Evolutionary conservation across 225 moss, liverwort and hornwort species (phyloP), one percentile per base, ranked within the genome.

Genomic region (Bryoerythrophyllum caledonicum): DNA sequence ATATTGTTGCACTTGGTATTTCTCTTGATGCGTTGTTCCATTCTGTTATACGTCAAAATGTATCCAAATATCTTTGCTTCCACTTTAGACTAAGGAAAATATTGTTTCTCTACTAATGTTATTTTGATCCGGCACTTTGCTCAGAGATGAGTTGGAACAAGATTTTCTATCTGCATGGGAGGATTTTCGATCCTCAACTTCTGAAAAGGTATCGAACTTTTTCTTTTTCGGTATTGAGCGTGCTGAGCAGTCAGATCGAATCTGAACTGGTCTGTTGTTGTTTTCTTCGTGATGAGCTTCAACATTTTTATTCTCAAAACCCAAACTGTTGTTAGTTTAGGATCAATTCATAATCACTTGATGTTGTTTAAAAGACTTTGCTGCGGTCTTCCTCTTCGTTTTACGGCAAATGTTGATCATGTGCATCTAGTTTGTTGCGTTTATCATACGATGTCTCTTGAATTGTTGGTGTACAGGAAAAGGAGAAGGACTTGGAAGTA

Each of bases 401-500:
- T 38, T 17, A 26, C 26, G 37, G 0, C 17, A n/a, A 38, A 57
- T 70, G 25, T 38, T 40, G 24, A 8, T 57, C 51, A 27, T 49
- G 24, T 43, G 12, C 19, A 26, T 54, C 64, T 37, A 26, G 11
- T 32, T 41, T 37, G 20, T 41, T 67, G 43, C 20, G 28, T 16
- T 6, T 13, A 41, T 75, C 16, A 32, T 58, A 17, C 32, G 16
- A 44, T 8, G 6, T 32, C 46, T 75, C 44, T 46, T 75, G 57
- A 21, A 28, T 57, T 68, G 2, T 10, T 61, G 11, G 23, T 75
- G 24, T 81, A 28, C 74, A 91, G 91, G 92, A 92, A 66, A 90
- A 92, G 79, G 92, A 92, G 77, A 89, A 92, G 76, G 92, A 90
- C 82, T 79, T 92, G 92, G 92, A 90, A 82, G 86, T 90, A 76